Evolutionary conservation across 257 asterid species (phyloP), one percentile per base, ranked within the genome.

Genomic region (Lithospermum erythrorhizon): DNA sequence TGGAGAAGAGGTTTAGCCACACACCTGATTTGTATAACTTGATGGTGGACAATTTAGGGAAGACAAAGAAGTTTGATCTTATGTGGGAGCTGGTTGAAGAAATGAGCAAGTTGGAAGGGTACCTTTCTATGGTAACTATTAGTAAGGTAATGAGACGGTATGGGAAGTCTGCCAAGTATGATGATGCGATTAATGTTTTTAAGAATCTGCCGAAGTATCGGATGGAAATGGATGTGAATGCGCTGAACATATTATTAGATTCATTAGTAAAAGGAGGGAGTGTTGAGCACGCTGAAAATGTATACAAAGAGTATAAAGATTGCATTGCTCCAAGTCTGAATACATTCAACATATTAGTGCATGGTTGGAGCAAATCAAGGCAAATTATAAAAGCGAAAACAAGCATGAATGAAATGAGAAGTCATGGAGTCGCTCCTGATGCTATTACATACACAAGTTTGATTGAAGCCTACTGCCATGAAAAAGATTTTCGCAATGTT

Each of bases 311-410:
- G 61, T 80, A 69, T 45, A 84, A 64, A 74, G 79, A 77, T 20
- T 58, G 8, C 37, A 62, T 86, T 62, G 69, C 73, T 65, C 96
- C 94, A 9, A 70, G 59, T 72, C 61, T 21, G 14, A 72, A 18
- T 11, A 86, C 95, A n/a, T 89, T 65, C 78, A 93, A 93, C 27
- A 64, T 84, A 55, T 75, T 89, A 27, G 69, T 82, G 53, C 95
- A 86, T 48, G 97, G 97, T 65, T 86, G 89, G 89, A 89, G 97
- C 87, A 86, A 67, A 71, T 47, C 70, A 68, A 84, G 97, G 81
- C 75, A 84, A 75, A 65, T 80, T 9, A 88, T 77, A 21, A 83
- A 80, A 71, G 97, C 98, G 37, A 73, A 51, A 61, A 68, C 61
- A 65, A 75, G 72, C 6, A 21, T 84, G 9, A 75, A 65, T 27